Base-by-base conservation (phyloP, 495 filamentous ascomycete species). In the Penicillium cataractarum region DNA sequence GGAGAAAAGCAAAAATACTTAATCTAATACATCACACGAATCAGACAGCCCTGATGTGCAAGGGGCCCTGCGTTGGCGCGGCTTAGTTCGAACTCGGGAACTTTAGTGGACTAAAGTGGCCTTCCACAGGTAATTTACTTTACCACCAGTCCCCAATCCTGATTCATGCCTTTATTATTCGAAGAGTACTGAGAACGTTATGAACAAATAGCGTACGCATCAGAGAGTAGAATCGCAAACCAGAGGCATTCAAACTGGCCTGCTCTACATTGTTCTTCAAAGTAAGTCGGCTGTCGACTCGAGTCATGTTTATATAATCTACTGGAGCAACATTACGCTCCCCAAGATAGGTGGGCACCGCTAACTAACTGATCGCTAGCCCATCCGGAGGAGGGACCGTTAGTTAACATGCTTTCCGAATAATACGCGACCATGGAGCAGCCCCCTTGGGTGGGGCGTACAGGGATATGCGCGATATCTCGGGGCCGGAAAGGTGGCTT, bases 11-110 rank as follows among this genome's bases (percentile, higher is more conserved):
- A 52, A 52, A 52, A n/a, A 54, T 8, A 27, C 2, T 19, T 19
- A 6, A 52, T 52, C 29, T 15, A 29, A 50, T 10, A 29, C 27
- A 29, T 50, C 48, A 50, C 48, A 50, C 24, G 46, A 50, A 50
- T 50, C 46, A 29, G 46, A 50, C 46, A 29, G 46, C 22, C 13
- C 24, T 29, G 46, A 50, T 29, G 46, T n/a, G 46, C 46, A 50
- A 50, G 24, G 24, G 46, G 46, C 46, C 46, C 24, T 49, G 46
- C 42, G 42, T 46, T 46, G 42, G 21, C 21, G 21, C 42, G 7
- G 19, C 19, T 46, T 24, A 42, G 40, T 9, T 19, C n/a, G 40
- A 21, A 42, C 40, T 42, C 10, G 40, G 40, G 9, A 5, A 21
- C 6, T 21, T 42, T n/a, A 24, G 42, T 46, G 42, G 9, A 46